Base-by-base conservation (phyloP, 2,329 filamentous ascomycete species). In the Colletotrichum tamarilloi region DNA sequence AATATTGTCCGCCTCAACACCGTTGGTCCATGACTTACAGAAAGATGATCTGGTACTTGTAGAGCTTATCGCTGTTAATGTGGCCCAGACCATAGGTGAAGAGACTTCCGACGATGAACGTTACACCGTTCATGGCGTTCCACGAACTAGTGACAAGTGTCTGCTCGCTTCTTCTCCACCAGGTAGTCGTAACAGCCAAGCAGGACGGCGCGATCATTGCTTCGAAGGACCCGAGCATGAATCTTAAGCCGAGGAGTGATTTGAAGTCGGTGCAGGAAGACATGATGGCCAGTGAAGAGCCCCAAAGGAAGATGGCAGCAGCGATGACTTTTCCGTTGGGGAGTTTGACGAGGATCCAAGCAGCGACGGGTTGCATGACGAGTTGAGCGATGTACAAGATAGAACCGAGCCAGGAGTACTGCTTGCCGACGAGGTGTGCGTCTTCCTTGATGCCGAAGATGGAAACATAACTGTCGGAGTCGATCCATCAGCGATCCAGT, bases 321-420 rank as follows among this genome's bases (percentile, higher is more conserved):
- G 75, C 75, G 32, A 76, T 76, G 70, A 77, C 77, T 58, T 78
- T 78, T 66, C 77, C 78, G 28, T 78, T 76, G 55, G 78, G 78
- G 19, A 79, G 59, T 19, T 72, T 75, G 19, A 78, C 77, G 53
- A 79, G 75, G 19, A 78, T 70, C 38, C 67, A 78, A 4, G 77
- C 77, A 11, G 77, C 67, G 4, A 68, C 67, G 8, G 76, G 76
- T 73, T 80, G 77, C 57, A 75, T 73, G 35, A 78, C 72, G 19
- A 80, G 76, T 57, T 78, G 76, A 1, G 82, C 82, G 16, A 84
- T 74, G 76, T 84, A 84, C 16, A 84, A 77, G 32, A 84, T 79
- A 0, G 82, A 83, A 9, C 82, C 81, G 0, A 95, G 85, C 93
- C 93, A 95, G 30, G 87, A 89, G 79, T 91, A 95, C 82, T 94